Base-by-base conservation (phyloP, 805 yeast species). In the Myxozyma udenii region DNA sequence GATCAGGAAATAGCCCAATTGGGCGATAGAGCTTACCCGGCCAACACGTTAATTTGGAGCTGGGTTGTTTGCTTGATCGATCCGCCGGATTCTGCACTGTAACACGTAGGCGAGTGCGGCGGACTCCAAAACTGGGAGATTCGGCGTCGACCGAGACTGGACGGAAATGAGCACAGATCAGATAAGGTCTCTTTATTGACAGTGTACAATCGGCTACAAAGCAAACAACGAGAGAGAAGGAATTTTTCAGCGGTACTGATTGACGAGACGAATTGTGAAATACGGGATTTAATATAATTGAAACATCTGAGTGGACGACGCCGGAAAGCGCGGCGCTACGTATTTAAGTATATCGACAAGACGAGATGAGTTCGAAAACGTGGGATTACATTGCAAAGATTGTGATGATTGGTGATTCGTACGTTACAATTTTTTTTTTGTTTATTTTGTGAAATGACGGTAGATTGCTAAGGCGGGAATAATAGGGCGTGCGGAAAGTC, bases 381-480 rank as follows among this genome's bases (percentile, higher is more conserved):
- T 66, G 69, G 69, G 68, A 66, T 47, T 66, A 62, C 46, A 66
- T 66, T 26, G 69, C 69, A 24, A 66, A 66, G 51, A 63, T 66
- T 33, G 68, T 67, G 41, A 67, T 67, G 71, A 65, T 67, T 14
- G 71, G 71, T 6, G 71, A 67, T 45, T 68, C 71, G 68, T 65
- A 55, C 24, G 69, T 64, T 19, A n/a, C n/a, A n/a, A n/a, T n/a
- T 4, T 37, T 24, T 33, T 36, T 4, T 35, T 24, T 9, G 16
- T 22, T 9, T 38, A 19, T 19, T 21, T 3, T 24, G 22, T 22
- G 4, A 36, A 18, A 67, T 12, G 67, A 64, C 26, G 62, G 65
- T 62, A 55, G 51, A 41, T 56, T 54, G 25, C 5, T 14, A n/a
- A n/a, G n/a, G n/a, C n/a, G n/a, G 39, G 4, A 25, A 26, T 16